phyloP scores from a whole-genome alignment of 148 eudicot genomes.

The Chenopodium quinoa region DNA sequence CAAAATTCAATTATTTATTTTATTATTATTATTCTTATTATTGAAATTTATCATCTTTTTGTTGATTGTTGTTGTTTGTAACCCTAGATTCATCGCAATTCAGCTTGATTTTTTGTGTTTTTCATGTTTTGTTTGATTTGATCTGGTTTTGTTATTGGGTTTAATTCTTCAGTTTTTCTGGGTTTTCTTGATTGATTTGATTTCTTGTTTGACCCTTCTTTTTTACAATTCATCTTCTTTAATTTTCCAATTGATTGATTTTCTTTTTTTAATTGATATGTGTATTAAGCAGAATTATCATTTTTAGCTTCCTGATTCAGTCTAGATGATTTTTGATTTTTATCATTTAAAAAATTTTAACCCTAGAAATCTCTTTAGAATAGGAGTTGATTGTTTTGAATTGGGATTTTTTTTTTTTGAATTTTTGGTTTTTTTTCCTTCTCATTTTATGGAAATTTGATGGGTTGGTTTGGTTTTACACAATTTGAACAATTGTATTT shows the following conservation, averaged over 20 bases:
- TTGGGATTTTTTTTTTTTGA: not conserved
- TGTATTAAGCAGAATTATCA: not conserved
- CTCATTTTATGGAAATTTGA: not conserved
- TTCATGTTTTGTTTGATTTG: not conserved
- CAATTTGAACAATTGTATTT: not conserved
- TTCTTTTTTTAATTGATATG: not conserved
- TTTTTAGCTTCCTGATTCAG: slow-evolving; percentile 1
- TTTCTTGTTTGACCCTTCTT: slow-evolving; percentile 7
- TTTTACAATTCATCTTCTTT: not conserved
- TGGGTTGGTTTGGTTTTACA: not conserved
- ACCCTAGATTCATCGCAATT: slow-evolving; percentile 30
- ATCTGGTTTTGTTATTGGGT: slow-evolving; percentile 5
- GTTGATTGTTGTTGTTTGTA: not conserved
- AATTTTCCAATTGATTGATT: not conserved
- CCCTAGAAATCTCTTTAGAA: not conserved
- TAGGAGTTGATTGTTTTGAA: not conserved
- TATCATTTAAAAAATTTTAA: no score
- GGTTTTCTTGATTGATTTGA: slow-evolving; percentile 19
- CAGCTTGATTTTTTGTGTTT: slow-evolving; percentile 2
- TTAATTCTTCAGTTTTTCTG: not conserved
- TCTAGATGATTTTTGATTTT: not conserved
- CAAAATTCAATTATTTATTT: not conserved
- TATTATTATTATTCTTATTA: not conserved
- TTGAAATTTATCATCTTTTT: not conserved
- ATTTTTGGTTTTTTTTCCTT: not conserved